Evolutionary conservation across 2,329 filamentous ascomycete genomes (phyloP).

Genomic region (Fusarium cicatricum): DNA sequence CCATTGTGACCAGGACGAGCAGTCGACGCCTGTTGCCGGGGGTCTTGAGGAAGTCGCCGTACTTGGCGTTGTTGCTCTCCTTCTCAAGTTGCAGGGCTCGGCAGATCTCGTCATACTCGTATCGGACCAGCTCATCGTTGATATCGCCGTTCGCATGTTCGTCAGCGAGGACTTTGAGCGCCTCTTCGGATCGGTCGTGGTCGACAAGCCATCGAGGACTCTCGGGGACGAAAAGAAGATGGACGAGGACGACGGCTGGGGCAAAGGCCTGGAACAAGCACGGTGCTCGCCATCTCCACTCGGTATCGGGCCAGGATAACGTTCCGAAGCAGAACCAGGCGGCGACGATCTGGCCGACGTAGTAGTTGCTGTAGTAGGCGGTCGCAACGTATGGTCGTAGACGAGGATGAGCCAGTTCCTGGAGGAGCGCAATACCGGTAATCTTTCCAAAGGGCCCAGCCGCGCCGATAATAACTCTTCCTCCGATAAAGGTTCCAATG

Average conservation of each 20-base stretch:
- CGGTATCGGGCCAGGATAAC: conserved; percentile 3
- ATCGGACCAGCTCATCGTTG: conserved; percentile 66
- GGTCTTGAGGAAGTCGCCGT: conserved; percentile 67
- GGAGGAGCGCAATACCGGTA: conserved; percentile 19
- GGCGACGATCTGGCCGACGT: conserved; percentile 22
- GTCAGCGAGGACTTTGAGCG: conserved; percentile 63
- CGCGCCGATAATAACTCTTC: conserved; percentile 20
- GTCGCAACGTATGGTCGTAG: conserved; percentile 22
- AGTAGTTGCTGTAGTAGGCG: conserved; percentile 28
- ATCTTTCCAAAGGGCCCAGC: conserved; percentile 21
- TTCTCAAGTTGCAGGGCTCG: conserved; percentile 67
- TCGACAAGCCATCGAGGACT: conserved; percentile 50
- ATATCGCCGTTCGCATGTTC: conserved; percentile 69
- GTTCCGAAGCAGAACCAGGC: conserved; percentile 26
- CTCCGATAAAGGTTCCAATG: conserved; percentile 13
- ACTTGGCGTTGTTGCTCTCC: conserved; percentile 57
- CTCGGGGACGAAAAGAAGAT: conserved; percentile 49
- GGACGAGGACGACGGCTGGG: conserved; percentile 19
- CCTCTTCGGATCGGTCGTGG: conserved; percentile 46
- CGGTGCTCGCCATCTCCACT: conserved; percentile 31
- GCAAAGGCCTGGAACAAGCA: conserved; percentile 29
- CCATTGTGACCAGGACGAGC: conserved; percentile 66
- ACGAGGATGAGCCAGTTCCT: conserved; percentile 27
- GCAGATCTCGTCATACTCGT: conserved; percentile 70
- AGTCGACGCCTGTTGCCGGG: conserved; percentile 70